Evolutionary conservation across 192 early-diverging fungal species (phyloP), one percentile per base, ranked within the genome.

Genomic region (Backusella australiensis): DNA sequence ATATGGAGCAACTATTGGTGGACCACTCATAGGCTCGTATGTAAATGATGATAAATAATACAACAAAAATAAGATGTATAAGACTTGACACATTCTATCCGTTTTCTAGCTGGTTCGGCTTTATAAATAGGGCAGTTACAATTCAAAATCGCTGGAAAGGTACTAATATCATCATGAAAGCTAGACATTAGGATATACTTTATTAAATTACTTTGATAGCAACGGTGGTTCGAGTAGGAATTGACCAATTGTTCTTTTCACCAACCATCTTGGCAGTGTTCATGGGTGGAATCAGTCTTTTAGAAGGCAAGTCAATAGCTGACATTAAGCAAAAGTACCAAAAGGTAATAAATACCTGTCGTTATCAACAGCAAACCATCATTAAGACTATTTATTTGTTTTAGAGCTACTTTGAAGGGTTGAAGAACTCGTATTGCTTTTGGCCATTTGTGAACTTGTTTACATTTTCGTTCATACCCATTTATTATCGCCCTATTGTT

Each of bases 371-470:
- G n/a, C 19, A 7, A 4, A 6, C 6, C 42, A 49, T 49, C 0
- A n/a, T 17, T 44, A 5, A 49, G 4, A 0, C 38, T 1, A 67
- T 63, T 23, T 23, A 74, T 17, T 34, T 17, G 26, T 17, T 71
- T 34, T 76, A 76, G 75, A 73, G 71, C 34, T 77, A 77, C 36
- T 44, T 71, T 32, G 34, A 77, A 21, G 71, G 70, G 3, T 29
- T 77, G 17, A 67, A 39, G 38, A 72, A 65, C 9, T 71, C 76
- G 15, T 77, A 77, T 49, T 69, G 49, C 9, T 77, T 72, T 41
- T 77, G 76, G 76, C 76, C 76, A 14, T 77, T 77, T 46, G 70
- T 70, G 0, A 71, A 66, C n/a, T 15, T 77, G 32, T 72, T 77
- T 46, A 67, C 41, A 8, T 72, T 72, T 41, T 15, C 71, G 23